A percentile compares a stretch with the other conserved stretches of the same genome.
phyloP scores from a whole-genome alignment of 2,329 filamentous ascomycete genomes.

The Penicillium sp. region DNA sequence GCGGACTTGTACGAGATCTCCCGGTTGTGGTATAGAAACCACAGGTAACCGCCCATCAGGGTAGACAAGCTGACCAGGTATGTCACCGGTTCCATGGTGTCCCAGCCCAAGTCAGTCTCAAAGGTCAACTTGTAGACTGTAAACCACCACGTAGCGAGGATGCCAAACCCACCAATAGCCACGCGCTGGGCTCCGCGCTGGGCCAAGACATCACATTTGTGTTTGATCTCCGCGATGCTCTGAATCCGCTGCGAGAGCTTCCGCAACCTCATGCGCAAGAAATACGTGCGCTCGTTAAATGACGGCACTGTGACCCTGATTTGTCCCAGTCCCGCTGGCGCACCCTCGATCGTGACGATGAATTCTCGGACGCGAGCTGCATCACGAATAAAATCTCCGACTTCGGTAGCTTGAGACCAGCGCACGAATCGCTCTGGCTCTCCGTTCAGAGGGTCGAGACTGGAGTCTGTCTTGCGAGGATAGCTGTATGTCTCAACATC shows the following conservation, averaged over 20 bases:
- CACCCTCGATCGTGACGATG: constrained; percentile 76
- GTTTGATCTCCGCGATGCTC: constrained; percentile 71
- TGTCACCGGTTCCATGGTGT: constrained; percentile 86
- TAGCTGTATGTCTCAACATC: constrained; percentile 72
- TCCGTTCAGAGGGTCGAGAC: constrained; percentile 15
- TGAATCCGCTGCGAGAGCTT: constrained; percentile 71
- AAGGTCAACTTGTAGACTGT: constrained; percentile 71
- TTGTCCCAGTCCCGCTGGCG: constrained; percentile 59
- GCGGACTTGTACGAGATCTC: constrained; percentile 86
- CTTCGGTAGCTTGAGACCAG: constrained; percentile 86
- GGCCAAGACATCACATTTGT: constrained; percentile 76
- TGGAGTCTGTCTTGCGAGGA: constrained; percentile 52
- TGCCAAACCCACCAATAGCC: constrained; percentile 75
- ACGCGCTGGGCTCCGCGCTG: constrained; percentile 76
- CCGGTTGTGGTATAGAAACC: constrained; percentile 90
- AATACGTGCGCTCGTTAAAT: constrained; percentile 89
- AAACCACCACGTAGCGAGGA: constrained; percentile 77
- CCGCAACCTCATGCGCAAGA: constrained; percentile 74
- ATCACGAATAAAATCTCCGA: constrained; percentile 92
- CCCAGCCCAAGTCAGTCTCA: constrained; percentile 79
- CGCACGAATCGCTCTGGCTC: constrained; percentile 66
- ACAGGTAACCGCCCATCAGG: constrained; percentile 86
- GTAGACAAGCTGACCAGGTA: constrained; percentile 85
- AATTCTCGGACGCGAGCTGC: constrained; percentile 84
- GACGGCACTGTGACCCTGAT: constrained; percentile 80